These are phyloP conservation scores for Podila epigama DNA, from an alignment of 192 early-diverging fungal species.

Conservation along the genomic window DNA sequence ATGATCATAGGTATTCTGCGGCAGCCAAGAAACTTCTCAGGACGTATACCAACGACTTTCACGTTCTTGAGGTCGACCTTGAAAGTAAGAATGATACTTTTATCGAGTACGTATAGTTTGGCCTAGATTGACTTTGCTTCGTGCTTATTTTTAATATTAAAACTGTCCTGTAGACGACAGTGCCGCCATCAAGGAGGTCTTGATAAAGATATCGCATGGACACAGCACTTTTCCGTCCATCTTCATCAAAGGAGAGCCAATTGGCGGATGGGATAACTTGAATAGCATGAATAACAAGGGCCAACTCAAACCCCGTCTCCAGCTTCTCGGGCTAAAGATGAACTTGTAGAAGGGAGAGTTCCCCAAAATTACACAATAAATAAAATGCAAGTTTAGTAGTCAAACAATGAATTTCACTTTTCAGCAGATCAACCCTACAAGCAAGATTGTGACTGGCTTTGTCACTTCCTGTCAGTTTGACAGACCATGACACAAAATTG, in stretches of 20 bases:
- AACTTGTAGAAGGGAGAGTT: too few relatives aligned
- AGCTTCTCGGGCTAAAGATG: slow-evolving; percentile 21
- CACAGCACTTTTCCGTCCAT: slow-evolving; percentile 44
- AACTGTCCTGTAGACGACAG: slow-evolving; percentile 2
- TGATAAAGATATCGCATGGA: slow-evolving; percentile 36
- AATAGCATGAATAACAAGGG: slow-evolving; percentile 14
- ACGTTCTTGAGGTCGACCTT: slow-evolving; percentile 29
- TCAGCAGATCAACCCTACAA: too few relatives aligned
- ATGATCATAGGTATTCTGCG: slow-evolving; percentile 17
- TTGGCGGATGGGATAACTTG: slow-evolving; percentile 33
- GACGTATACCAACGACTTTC: slow-evolving; percentile 32
- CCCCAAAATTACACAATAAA: too few relatives aligned
- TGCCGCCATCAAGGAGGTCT: slow-evolving; percentile 22
- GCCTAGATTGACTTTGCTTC: too few relatives aligned
- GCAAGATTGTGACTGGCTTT: slow-evolving; percentile 2
- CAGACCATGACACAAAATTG: too few relatives aligned
- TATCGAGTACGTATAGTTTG: too few relatives aligned
- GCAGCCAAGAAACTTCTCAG: slow-evolving; percentile 25
- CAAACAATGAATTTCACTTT: too few relatives aligned
- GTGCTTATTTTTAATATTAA: background rate
- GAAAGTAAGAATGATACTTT: slow-evolving; percentile 19
- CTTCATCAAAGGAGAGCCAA: slow-evolving; percentile 34
- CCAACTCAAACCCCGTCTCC: slow-evolving; percentile 13
- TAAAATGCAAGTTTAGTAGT: too few relatives aligned
- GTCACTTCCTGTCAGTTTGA: too few relatives aligned